Conservation (phyloP, 192 early-diverging fungal genomes). For the Gaertneriomyces sp. region DNA sequence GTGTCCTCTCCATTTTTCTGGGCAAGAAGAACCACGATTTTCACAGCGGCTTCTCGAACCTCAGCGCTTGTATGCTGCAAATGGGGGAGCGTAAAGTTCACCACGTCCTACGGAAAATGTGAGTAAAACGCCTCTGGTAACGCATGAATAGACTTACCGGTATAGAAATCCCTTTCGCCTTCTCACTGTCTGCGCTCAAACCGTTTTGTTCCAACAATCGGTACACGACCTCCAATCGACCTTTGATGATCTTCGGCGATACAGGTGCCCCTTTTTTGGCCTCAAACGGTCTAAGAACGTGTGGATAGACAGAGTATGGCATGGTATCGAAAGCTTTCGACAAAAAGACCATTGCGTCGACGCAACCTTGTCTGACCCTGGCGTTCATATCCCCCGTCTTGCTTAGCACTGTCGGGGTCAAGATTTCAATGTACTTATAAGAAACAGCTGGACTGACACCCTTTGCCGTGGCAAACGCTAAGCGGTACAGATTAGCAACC, state of each 20-base stretch:
- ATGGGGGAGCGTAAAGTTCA: conserved; percentile 53
- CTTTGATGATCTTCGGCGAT: conserved; percentile 48
- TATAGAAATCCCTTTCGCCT: not conserved
- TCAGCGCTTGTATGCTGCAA: conserved; percentile 58
- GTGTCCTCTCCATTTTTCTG: conserved; percentile 6
- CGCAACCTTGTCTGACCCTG: conserved; percentile 45
- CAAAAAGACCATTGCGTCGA: conserved; percentile 49
- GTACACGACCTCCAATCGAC: conserved; percentile 52
- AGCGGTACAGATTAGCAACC: not conserved
- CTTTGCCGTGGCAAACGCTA: conserved; percentile 36
- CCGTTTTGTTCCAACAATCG: conserved; percentile 46
- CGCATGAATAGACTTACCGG: conserved; percentile 5
- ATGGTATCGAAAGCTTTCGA: conserved; percentile 45
- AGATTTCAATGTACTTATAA: conserved; percentile 46
- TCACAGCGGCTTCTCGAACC: conserved; percentile 56
- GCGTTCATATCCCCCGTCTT: conserved; percentile 58
- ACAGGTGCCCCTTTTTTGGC: conserved; percentile 32
- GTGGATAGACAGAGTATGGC: conserved; percentile 50
- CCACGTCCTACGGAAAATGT: conserved; percentile 39
- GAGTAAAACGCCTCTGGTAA: conserved; percentile 24
- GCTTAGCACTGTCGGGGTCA: conserved; percentile 46
- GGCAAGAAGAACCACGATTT: conserved; percentile 50
- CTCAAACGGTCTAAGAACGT: conserved; percentile 47
- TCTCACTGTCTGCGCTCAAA: conserved; percentile 11
- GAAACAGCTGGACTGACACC: conserved; percentile 42